Conservation (phyloP, 148 eudicot species). For the Silene conica region DNA sequence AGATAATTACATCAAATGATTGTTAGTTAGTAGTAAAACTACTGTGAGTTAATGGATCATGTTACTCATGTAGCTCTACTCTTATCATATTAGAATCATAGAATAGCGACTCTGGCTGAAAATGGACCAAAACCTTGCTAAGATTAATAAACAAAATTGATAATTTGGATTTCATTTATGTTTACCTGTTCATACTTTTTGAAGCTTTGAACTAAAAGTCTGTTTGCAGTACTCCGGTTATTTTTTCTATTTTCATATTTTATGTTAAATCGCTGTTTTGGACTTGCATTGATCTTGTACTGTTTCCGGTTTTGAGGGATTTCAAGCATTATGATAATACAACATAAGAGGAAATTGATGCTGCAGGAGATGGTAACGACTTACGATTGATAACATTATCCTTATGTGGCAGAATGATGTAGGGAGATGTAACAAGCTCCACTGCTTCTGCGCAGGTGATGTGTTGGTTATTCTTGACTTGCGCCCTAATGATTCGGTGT, state of each 20-base stretch:
- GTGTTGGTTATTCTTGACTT: constrained; percentile 87
- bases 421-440: neutral
- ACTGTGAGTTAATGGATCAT: no score
- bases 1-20: no score
- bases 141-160: neutral
- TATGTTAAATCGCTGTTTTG: neutral
- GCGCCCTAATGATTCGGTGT: constrained; percentile 69
- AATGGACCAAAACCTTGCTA: neutral
- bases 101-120: no score
- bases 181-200: neutral
- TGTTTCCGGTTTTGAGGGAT: constrained; percentile 51
- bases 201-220: neutral
- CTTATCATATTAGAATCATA: no score
- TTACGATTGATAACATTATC: neutral
- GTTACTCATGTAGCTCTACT: no score
- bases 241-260: neutral
- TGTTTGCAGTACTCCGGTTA: neutral
- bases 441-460: constrained; percentile 52
- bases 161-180: neutral
- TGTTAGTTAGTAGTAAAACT: no score
- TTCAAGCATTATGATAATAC: constrained; percentile 66
- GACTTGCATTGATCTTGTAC: neutral
- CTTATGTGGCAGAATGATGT: neutral
- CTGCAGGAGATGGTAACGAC: constrained; percentile 78
- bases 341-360: constrained; percentile 72